Conservation (phyloP, 495 filamentous ascomycete species). For the Podospora anserina region DNA sequence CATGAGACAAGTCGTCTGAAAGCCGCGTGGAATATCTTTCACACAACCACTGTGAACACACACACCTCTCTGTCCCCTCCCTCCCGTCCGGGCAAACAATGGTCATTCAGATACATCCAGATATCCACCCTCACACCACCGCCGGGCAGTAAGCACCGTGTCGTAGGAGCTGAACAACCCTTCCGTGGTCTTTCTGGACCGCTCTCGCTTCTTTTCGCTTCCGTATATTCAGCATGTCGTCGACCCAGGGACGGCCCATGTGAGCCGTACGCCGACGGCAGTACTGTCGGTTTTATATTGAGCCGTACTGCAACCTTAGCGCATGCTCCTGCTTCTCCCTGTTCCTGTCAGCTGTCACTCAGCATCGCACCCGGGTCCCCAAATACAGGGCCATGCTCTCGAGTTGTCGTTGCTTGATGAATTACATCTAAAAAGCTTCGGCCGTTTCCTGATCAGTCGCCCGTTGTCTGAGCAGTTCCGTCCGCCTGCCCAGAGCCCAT, state of each 20-base stretch:
- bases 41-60: slow-evolving; percentile 7
- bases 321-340: slow-evolving; percentile 1
- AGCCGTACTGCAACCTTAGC: slow-evolving; percentile 17
- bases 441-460: neutral
- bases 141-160: neutral
- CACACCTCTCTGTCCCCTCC: neutral
- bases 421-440: neutral
- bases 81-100: neutral
- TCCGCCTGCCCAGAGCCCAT: neutral
- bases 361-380: slow-evolving; percentile 1
- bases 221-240: neutral
- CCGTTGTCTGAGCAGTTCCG: neutral
- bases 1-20: slow-evolving; percentile 19
- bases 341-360: slow-evolving; percentile 8
- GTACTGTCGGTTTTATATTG: slow-evolving; percentile 17
- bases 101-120: neutral
- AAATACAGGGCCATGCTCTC: slow-evolving; percentile 1
- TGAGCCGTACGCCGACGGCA: slow-evolving; percentile 13
- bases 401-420: neutral
- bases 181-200: neutral
- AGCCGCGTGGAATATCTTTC: slow-evolving; percentile 16
- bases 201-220: slow-evolving; percentile 6
- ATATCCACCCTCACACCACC: neutral
- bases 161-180: neutral
- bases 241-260: slow-evolving; percentile 10